Evolutionary conservation across 495 filamentous ascomycete species (phyloP).

Genomic region (Podospora anserina): DNA sequence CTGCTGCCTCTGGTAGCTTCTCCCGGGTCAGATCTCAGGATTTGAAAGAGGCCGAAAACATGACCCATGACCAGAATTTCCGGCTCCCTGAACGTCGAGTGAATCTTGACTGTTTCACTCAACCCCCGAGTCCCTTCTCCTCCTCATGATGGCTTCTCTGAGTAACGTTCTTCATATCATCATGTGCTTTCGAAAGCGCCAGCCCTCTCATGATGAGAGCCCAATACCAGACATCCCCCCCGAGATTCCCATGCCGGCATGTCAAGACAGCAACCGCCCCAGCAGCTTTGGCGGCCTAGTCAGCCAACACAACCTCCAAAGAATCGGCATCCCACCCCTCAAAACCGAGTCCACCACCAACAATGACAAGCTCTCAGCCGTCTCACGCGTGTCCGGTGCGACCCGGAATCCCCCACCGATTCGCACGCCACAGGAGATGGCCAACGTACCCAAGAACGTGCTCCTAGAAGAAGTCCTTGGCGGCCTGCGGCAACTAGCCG

Average conservation of each 20-base stretch:
- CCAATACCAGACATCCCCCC: slow-evolving; percentile 10
- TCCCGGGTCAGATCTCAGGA: background rate
- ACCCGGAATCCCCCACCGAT: slow-evolving; percentile 5
- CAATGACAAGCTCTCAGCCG: background rate
- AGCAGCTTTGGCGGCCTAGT: slow-evolving; percentile 2
- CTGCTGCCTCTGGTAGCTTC: background rate
- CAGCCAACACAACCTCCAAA: slow-evolving; percentile 2
- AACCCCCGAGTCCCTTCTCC: background rate
- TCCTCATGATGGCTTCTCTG: background rate
- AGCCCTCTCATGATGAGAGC: background rate
- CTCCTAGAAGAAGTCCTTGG: slow-evolving; percentile 10
- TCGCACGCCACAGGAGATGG: background rate
- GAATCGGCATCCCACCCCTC: background rate
- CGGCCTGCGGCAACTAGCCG: slow-evolving; percentile 7
- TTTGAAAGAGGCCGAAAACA: background rate
- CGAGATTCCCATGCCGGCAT: slow-evolving; percentile 8
- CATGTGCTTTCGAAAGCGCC: background rate
- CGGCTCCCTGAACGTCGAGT: background rate
- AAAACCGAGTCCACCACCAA: background rate
- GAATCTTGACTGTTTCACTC: background rate
- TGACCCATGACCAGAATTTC: background rate
- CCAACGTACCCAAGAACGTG: too few relatives aligned
- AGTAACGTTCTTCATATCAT: background rate
- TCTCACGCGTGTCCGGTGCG: background rate
- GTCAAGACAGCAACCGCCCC: background rate